Percentiles rank a stretch among this genome's conserved stretches.
phyloP scores from a whole-genome alignment of 768 basidiomycete species.

The Hypsizygus marmoreus region DNA sequence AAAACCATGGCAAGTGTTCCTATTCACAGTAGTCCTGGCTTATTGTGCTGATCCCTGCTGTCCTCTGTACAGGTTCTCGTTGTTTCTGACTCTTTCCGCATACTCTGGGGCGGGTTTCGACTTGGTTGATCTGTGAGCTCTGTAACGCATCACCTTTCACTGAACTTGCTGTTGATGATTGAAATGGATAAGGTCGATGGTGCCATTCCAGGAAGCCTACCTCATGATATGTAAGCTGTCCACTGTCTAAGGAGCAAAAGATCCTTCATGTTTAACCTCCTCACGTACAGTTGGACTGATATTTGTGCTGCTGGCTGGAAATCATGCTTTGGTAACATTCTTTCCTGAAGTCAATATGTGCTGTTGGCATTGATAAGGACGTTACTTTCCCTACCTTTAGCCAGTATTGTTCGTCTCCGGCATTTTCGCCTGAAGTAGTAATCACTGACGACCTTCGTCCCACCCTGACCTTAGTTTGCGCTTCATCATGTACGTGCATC shows the following conservation, averaged over 20 bases:
- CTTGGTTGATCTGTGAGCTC: slow-evolving; percentile 55
- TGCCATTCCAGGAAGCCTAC: slow-evolving; percentile 70
- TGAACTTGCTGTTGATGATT: background rate
- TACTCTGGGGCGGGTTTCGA: slow-evolving; percentile 76
- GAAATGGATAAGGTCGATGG: slow-evolving; percentile 55
- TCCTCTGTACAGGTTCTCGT: slow-evolving; percentile 35
- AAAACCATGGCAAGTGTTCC: slow-evolving; percentile 55
- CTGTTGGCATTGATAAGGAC: background rate
- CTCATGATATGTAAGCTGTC: slow-evolving; percentile 61
- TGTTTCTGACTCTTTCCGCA: slow-evolving; percentile 46
- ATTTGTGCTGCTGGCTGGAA: slow-evolving; percentile 71
- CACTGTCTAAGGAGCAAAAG: no score
- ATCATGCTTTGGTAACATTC: slow-evolving; percentile 62
- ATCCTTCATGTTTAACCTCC: slow-evolving; percentile 2
- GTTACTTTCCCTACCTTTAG: slow-evolving; percentile 28
- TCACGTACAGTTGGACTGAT: slow-evolving; percentile 47
- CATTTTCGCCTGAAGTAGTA: background rate
- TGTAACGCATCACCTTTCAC: background rate
- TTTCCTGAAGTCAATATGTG: background rate
- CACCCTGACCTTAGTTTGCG: no score
- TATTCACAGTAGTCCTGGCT: background rate
- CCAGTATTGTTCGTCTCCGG: slow-evolving; percentile 57
- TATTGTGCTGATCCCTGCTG: background rate
- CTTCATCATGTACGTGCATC: slow-evolving; percentile 52
- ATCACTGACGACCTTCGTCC: background rate